Conservation (phyloP, 78 protist genomes). For the Dictyostelium capitatum region DNA sequence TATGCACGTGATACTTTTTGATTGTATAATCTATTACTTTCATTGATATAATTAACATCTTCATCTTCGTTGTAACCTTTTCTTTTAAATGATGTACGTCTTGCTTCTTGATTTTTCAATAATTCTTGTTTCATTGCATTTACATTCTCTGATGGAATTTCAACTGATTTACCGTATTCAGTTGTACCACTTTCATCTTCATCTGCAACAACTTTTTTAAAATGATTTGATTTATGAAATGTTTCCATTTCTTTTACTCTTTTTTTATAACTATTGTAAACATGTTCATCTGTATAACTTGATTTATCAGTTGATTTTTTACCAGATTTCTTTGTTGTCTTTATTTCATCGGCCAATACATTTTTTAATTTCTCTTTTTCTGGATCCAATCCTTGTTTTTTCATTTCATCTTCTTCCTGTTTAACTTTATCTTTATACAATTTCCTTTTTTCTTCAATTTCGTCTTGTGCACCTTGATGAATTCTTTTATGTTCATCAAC, state of each 20-base stretch:
- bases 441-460: conserved; percentile 52
- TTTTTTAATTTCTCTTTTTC: conserved; percentile 63
- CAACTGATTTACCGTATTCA: conserved; percentile 39
- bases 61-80: conserved; percentile 64
- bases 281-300: conserved; percentile 24
- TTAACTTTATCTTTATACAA: conserved; percentile 49
- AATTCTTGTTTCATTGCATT: conserved; percentile 80
- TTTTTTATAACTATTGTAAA: conserved; percentile 55
- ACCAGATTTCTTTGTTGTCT: neutral
- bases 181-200: neutral
- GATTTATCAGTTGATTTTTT: neutral
- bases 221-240: conserved; percentile 47
- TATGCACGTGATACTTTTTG: conserved; percentile 75
- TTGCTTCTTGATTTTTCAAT: conserved; percentile 28
- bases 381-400: conserved; percentile 72
- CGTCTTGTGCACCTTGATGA: conserved; percentile 37
- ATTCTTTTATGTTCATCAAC: conserved; percentile 75
- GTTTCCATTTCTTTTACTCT: conserved; percentile 56
- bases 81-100: conserved; percentile 55
- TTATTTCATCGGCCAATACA: conserved; percentile 30
- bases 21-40: conserved; percentile 88
- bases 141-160: conserved; percentile 34
- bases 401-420: conserved; percentile 59
- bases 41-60: conserved; percentile 92
- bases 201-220: neutral